A percentile compares a stretch with the other conserved stretches of the same genome.
Conservation (phyloP, 805 yeast genomes). For the Clavispora vitiphila region DNA sequence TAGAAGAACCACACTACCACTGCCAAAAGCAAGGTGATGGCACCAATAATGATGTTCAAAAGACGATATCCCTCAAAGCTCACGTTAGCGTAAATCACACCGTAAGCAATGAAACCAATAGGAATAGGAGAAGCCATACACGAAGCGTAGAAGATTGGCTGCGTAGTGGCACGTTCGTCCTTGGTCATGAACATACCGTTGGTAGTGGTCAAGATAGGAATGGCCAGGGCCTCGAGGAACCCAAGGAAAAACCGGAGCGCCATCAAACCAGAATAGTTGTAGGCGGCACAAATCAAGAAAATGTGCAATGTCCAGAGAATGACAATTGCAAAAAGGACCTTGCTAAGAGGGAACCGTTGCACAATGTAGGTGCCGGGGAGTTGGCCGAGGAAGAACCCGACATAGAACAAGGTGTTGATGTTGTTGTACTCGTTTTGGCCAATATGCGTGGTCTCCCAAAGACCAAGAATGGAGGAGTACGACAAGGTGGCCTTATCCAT, state of each 20-base stretch:
- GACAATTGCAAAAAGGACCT: conserved; percentile 31
- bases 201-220: conserved; percentile 38
- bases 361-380: conserved; percentile 37
- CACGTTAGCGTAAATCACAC: conserved; percentile 23
- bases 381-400: conserved; percentile 47
- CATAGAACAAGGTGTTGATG: conserved; percentile 49
- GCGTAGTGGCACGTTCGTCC: conserved; percentile 42
- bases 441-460: conserved; percentile 41
- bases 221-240: conserved; percentile 23
- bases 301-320: conserved; percentile 43
- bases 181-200: conserved; percentile 47
- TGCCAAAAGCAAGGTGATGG: conserved; percentile 37
- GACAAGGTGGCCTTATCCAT: conserved; percentile 50
- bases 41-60: conserved; percentile 53
- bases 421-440: conserved; percentile 41
- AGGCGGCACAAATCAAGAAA: conserved; percentile 43
- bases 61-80: conserved; percentile 44
- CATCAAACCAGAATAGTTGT: conserved; percentile 41
- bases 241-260: conserved; percentile 50
- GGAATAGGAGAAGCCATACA: conserved; percentile 51
- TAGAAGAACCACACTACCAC: conserved; percentile 29
- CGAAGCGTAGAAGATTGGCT: conserved; percentile 50
- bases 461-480: conserved; percentile 44
- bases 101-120: conserved; percentile 45
- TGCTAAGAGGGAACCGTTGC: conserved; percentile 41